Evolutionary conservation across 805 yeast genomes (phyloP), one percentile per base, ranked within the genome.

Genomic region (Wickerhamomyces mucosus): DNA sequence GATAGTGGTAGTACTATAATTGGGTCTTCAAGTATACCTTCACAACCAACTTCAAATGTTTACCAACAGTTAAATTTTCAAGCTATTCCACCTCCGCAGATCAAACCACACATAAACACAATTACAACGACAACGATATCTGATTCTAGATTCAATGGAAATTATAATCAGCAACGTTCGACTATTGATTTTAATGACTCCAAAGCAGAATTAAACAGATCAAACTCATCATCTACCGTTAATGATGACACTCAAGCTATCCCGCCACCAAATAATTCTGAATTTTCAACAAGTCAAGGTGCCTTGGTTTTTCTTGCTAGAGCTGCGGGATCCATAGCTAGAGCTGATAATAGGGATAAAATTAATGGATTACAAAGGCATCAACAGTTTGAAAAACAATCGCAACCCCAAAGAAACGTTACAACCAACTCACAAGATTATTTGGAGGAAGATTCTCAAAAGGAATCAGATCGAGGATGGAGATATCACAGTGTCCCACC

Each of bases 321-420:
- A 41, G 83, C 86, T 0, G 92, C 89, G 1, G 89, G 86, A 0
- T 69, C 78, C 9, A 75, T 78, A 14, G 82, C 86, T 4, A 63
- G 69, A 37, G 78, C 80, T 3, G 84, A 75, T 45, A 75, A 67
- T 39, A 58, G 81, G 39, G 83, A 77, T 45, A 58, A 70, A 25
- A 71, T 72, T 23, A 71, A 66, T 49, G 81, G 72, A 1, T 50
- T 65, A 33, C 61, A 59, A 29, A 60, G 64, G 36, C 72, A 72
- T 37, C 63, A 59, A 27, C 66, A 60, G 36, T 43, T 72, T 12
- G 78, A 72, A 38, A 50, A 22, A 50, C 56, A 40, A 37, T 37
- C 34, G 27, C 15, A 25, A 18, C n/a, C n/a, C n/a, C 7, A 15
- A 26, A 18, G 29, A 14, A 16, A 23, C n/a, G 13, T 10, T 18